A percentile compares a stretch with the other conserved stretches of the same genome.
phyloP scores from a whole-genome alignment of 73 alveolate species.

The Paramecium pentaurelia region DNA sequence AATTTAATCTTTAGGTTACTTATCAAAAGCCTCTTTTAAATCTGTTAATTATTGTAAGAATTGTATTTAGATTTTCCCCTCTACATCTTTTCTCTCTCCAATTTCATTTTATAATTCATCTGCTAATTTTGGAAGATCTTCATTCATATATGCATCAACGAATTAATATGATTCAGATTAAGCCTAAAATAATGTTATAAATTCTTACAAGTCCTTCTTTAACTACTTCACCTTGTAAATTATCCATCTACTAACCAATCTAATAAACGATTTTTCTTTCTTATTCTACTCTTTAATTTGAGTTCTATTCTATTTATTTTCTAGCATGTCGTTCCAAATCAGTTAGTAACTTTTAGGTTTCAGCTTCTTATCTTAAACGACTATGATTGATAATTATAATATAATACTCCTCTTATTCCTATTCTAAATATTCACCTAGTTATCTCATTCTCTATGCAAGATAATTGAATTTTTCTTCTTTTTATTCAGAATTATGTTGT shows the following conservation, averaged over 20 bases:
- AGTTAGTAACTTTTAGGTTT: neutral
- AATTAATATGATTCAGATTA: conserved; percentile 44
- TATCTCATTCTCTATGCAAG: neutral
- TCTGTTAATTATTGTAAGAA: conserved; percentile 34
- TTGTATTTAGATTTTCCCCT: conserved; percentile 33
- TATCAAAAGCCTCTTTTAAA: conserved; percentile 49
- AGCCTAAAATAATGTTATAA: neutral
- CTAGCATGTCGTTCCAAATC: conserved; percentile 55
- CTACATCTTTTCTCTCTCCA: conserved; percentile 54
- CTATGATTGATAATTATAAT: neutral
- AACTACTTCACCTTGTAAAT: neutral
- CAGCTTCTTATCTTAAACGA: conserved; percentile 5
- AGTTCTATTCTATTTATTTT: conserved; percentile 33
- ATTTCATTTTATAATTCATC: conserved; percentile 56
- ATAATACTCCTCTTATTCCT: neutral
- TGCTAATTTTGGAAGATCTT: conserved; percentile 52
- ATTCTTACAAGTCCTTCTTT: neutral
- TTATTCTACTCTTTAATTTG: conserved; percentile 42
- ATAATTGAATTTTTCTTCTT: neutral
- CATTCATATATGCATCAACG: conserved; percentile 54
- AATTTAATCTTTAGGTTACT: neutral
- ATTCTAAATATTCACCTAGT: neutral
- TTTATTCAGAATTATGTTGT: neutral
- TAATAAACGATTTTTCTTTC: conserved; percentile 48
- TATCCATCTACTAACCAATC: conserved; percentile 39